Base-by-base conservation (phyloP, 2,329 filamentous ascomycete genomes). In the Aureobasidium sp. region DNA sequence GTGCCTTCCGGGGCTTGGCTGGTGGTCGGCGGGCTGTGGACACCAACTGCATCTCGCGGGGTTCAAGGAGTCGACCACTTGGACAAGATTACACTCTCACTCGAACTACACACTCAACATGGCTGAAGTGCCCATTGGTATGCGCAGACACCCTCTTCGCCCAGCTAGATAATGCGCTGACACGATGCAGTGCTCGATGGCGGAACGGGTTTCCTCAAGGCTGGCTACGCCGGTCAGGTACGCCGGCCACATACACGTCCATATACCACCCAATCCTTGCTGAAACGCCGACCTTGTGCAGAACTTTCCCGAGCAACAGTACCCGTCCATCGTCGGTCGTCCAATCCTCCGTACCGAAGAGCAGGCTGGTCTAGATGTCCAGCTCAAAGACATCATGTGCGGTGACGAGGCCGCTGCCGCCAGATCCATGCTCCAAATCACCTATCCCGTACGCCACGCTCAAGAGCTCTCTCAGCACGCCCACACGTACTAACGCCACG, bases 251-350 rank as follows among this genome's bases (percentile, higher is more conserved):
- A 29, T 31, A 45, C 40, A 27, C 39, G 24, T 42, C 59, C 35
- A 24, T n/a, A 17, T 54, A 37, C 42, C 24, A 3, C 31, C 14
- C 17, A n/a, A 39, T 29, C 27, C 27, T 39, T 44, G 37, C 49
- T 50, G 42, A 50, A 22, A 37, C 49, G 35, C 7, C 52, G n/a
- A n/a, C 35, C 14, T 11, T 22, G 17, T 35, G 24, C 67, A 97
- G 83, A 99, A 99, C 82, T 99, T 99, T 79, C 94, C 94, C 76
- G 94, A 97, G 79, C 91, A 95, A 78, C 93, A 97, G 79, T 97
- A 92, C 78, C 94, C 94, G 62, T 97, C 93, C 68, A 97, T 99
- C 77, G 91, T 99, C 75, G 94, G 94, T 74, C 90, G 94, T 70
- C 94, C 94, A 57, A 99, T 99, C 77, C 85, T 99, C 72, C 91